A percentile compares a stretch with the other conserved stretches of the same genome.
Evolutionary conservation across 1,284 basidiomycete genomes (phyloP).

Genomic region (Cryptococcus wingfieldii): DNA sequence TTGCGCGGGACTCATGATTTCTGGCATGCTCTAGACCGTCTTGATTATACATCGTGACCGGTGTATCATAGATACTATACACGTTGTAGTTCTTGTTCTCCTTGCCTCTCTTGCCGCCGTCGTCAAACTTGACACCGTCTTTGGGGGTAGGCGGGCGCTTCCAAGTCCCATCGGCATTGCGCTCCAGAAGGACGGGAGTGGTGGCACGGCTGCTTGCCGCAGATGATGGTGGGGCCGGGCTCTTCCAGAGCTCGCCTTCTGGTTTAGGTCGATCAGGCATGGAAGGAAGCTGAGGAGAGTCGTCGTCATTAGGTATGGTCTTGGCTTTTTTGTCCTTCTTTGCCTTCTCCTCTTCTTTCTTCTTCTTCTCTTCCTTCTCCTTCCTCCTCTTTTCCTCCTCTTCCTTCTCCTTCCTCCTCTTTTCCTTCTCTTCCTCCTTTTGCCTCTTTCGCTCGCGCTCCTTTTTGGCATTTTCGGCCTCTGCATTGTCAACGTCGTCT

Average conservation of each 20-base stretch:
- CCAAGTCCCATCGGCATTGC: conserved; percentile 5
- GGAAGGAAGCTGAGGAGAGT: neutral
- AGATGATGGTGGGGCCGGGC: conserved; percentile 4
- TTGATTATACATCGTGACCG: conserved; percentile 5
- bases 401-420: neutral
- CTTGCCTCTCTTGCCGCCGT: conserved; percentile 8
- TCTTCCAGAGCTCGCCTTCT: neutral
- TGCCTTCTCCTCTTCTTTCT: neutral
- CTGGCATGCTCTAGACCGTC: neutral
- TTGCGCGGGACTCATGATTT: neutral
- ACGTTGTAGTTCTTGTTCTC: conserved; percentile 1
- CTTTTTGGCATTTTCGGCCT: neutral
- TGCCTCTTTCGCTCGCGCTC: neutral
- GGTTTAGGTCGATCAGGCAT: neutral
- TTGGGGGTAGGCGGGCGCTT: conserved; percentile 6
- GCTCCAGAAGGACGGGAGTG: conserved; percentile 7
- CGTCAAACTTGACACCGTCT: conserved; percentile 7
- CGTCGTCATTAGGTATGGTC: neutral
- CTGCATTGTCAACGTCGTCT: neutral
- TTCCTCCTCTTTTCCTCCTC: neutral
- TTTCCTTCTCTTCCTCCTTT: neutral
- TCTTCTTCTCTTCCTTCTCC: neutral
- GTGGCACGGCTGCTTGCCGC: conserved; percentile 4
- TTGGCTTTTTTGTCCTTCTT: neutral
- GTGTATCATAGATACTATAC: neutral